Evolutionary conservation across 2,329 filamentous ascomycete species (phyloP).

Genomic region (Paradendryphiella salina): DNA sequence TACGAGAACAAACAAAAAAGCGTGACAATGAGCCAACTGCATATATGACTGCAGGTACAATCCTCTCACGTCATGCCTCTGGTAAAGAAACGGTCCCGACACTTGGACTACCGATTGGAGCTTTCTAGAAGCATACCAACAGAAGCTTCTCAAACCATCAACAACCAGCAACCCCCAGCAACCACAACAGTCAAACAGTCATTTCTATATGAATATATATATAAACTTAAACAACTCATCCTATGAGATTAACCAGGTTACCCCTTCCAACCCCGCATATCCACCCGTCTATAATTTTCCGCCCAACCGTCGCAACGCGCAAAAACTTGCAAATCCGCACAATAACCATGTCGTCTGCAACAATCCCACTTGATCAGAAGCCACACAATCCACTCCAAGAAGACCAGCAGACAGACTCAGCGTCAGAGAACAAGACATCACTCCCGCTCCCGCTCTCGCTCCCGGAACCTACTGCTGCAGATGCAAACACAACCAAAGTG

Average conservation of each 20-base stretch:
- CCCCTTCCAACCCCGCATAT: background rate
- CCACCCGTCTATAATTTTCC: background rate
- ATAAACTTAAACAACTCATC: background rate
- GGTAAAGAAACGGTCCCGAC: background rate
- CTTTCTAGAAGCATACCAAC: conserved; percentile 1
- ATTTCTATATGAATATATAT: no score
- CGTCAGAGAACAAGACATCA: conserved; percentile 1
- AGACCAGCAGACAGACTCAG: background rate
- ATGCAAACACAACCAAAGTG: conserved; percentile 21
- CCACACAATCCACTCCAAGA: background rate
- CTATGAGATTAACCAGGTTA: background rate
- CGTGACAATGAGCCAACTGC: background rate
- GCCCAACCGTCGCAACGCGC: background rate
- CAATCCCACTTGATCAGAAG: background rate
- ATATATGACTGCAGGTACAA: background rate
- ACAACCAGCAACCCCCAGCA: background rate
- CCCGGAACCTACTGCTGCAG: background rate
- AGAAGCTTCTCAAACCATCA: background rate
- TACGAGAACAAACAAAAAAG: background rate
- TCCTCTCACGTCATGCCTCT: background rate
- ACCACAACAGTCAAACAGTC: background rate
- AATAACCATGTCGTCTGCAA: background rate
- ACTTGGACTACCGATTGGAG: background rate
- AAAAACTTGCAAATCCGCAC: background rate
- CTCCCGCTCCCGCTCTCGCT: conserved; percentile 12